Conservation (phyloP, 345 rosid species). For the Acer campestre region DNA sequence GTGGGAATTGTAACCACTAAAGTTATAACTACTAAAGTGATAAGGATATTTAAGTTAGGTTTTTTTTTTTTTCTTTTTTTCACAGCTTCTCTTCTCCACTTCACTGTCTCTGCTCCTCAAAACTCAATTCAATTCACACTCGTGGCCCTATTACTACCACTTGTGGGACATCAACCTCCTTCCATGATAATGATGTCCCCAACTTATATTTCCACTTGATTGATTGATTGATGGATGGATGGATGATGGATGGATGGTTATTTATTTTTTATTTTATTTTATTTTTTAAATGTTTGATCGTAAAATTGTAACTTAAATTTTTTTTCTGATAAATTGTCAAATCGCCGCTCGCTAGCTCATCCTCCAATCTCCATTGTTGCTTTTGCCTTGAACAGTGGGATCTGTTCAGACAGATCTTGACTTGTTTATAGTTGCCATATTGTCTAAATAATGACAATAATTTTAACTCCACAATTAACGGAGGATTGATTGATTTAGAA, state of each 20-base stretch:
- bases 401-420: not conserved
- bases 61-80: conserved; percentile 27
- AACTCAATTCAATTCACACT: not conserved
- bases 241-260: too few species aligned
- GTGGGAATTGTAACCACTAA: conserved; percentile 44
- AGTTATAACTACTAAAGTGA: conserved; percentile 52
- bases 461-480: conserved; percentile 29
- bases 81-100: conserved; percentile 31
- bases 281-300: too few species aligned
- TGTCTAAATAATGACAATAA: not conserved
- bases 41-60: conserved; percentile 38
- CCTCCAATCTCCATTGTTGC: too few species aligned
- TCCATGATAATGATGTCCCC: conserved; percentile 23
- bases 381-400: not conserved
- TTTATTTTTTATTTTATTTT: not conserved
- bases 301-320: too few species aligned
- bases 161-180: conserved; percentile 20
- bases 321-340: conserved; percentile 1
- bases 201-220: not conserved
- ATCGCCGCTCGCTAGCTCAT: conserved; percentile 17
- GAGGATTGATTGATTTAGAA: not conserved
- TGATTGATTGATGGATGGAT: not conserved
- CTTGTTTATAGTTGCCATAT: not conserved
- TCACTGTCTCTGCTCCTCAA: not conserved
- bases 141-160: not conserved